Evolutionary conservation across 306 rosid species (phyloP), one percentile per base, ranked within the genome.

Genomic region (Mimosa bimucronata): DNA sequence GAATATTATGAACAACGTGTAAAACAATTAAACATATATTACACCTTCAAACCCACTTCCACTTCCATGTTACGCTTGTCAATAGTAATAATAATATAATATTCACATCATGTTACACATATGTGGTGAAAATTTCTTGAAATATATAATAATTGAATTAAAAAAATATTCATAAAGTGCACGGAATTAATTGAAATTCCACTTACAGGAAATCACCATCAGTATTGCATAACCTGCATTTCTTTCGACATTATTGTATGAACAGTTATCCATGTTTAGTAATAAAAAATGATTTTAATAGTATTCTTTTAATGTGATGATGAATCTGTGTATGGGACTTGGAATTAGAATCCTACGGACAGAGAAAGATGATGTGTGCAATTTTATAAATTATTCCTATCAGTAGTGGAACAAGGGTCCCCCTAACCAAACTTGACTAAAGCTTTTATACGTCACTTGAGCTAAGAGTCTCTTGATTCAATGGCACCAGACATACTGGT

Each of bases 41-140:
- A 34, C 26, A 16, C n/a, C 53, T 46, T 46, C 53, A 46, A 46
- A 75, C 71, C 87, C 82, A 81, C 87, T 64, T 19, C 46, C 31
- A 14, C 3, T 15, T 12, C 4, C n/a, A n/a, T n/a, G n/a, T n/a
- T n/a, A 44, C 5, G 38, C 38, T 34, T 34, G 38, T 34, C 38
- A 34, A 0, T 46, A 14, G 16, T 16, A 6, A 50, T 50, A 6
- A 18, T 18, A 6, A 6, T 19, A 50, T 6, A 50, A 16, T 18
- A 6, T 5, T 50, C 38, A 7, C 16, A 50, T 50, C 23, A 5
- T 13, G 5, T 5, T 50, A 11, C 23, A 18, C 18, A 12, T 18
- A 6, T 2, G 18, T 19, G 26, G 26, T 8, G 60, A 53, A 19
- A 53, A 7, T 53, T n/a, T 53, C 21, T 3, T 7, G 10, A n/a